Evolutionary conservation across 2,329 filamentous ascomycete species (phyloP), one percentile per base, ranked within the genome.

Genomic region (Xylaria multiplex): DNA sequence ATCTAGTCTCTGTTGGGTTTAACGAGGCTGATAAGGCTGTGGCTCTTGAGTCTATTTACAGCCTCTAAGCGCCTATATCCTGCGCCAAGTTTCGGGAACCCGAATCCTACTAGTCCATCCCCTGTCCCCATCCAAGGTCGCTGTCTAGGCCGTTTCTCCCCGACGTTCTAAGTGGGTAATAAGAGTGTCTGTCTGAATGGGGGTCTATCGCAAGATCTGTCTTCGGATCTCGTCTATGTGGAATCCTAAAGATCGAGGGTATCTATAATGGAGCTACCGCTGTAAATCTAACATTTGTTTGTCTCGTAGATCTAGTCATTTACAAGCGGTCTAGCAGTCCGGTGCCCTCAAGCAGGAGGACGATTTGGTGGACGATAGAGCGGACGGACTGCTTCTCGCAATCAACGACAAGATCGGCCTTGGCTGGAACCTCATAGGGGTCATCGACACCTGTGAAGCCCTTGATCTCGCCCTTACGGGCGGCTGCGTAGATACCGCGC

Each of bases 381-480:
- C 96, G 88, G 54, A 98, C 94, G 71, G 89, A 92, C 81, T 92
- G 93, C 86, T 91, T 96, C 82, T 92, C 90, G 62, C 91, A 79
- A 80, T 98, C 91, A 45, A 98, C 95, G 5, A 89, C 88, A 71
- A 99, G 84, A 78, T 98, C 90, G 37, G 94, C 88, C 82, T 95
- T 93, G 72, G 81, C 75, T 9, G 96, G 96, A 24, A 81, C 78
- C 89, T 99, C 96, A 78, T 99, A 99, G 55, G 96, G 94, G 83
- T 98, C 95, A 78, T 98, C 95, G 64, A 99, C 93, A 75, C 96
- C 96, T 7, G 96, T 99, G 87, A 99, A 99, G 70, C 94, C 94
- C 88, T 94, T 96, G 81, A 99, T 96, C 84, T 97, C 92, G 65
- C 96, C 96, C 22, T 85, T 86, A 69, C 96, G 88, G 46, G 96